These are phyloP conservation scores for Chalaropsis ovoidea DNA, from an alignment of 2,329 filamentous ascomycete genomes.

Conservation along the genomic window DNA sequence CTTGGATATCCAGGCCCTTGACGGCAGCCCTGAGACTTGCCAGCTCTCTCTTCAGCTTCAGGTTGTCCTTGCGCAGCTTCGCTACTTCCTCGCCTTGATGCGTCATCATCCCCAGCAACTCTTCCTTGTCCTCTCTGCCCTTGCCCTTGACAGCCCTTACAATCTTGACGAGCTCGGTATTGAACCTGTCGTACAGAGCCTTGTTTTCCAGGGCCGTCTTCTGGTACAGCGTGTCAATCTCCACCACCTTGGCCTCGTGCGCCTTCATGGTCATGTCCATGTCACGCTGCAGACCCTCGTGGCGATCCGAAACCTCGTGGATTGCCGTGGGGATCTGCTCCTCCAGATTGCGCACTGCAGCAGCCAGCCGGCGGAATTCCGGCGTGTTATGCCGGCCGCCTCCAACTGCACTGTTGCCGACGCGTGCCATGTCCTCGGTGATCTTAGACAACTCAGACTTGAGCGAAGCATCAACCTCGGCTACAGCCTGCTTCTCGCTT, in stretches of 20 bases:
- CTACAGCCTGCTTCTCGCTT: constrained; percentile 65
- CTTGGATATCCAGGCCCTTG: constrained; percentile 23
- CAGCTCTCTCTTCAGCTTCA: constrained; percentile 70
- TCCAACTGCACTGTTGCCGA: constrained; percentile 30
- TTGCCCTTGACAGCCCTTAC: constrained; percentile 63
- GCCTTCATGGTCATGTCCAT: constrained; percentile 61
- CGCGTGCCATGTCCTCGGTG: constrained; percentile 61
- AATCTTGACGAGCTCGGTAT: constrained; percentile 78
- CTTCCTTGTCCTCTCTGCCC: constrained; percentile 67
- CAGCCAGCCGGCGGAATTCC: constrained; percentile 42
- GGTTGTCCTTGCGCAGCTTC: constrained; percentile 74
- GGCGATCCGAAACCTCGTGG: constrained; percentile 49
- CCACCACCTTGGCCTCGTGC: constrained; percentile 66
- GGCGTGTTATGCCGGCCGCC: constrained; percentile 32
- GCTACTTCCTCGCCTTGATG: constrained; percentile 68
- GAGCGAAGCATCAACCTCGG: constrained; percentile 57
- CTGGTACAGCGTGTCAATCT: constrained; percentile 79
- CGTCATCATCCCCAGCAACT: constrained; percentile 59
- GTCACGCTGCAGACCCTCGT: constrained; percentile 57
- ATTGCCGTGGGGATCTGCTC: constrained; percentile 51
- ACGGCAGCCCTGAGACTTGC: constrained; percentile 53
- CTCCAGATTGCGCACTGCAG: constrained; percentile 57
- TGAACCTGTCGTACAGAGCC: constrained; percentile 82
- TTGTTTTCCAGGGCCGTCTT: constrained; percentile 87
- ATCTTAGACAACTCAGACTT: constrained; percentile 71